Evolutionary conservation across 805 yeast species (phyloP).

Genomic region (Candida corydali): DNA sequence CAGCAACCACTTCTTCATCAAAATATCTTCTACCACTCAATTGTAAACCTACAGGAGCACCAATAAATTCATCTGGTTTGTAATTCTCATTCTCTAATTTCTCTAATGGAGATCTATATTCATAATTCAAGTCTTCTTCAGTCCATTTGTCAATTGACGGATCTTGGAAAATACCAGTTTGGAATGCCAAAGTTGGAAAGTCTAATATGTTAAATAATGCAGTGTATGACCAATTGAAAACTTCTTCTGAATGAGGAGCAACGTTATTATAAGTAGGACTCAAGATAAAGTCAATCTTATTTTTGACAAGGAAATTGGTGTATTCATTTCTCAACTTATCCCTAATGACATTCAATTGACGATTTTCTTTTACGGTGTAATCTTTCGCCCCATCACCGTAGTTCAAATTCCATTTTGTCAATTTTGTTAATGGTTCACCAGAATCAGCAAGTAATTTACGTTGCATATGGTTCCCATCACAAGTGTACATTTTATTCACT

Average conservation of each 20-base stretch:
- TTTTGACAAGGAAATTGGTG: conserved; percentile 46
- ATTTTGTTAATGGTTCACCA: conserved; percentile 67
- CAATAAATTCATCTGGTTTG: conserved; percentile 43
- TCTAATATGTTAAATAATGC: conserved; percentile 70
- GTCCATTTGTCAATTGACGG: conserved; percentile 49
- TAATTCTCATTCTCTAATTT: conserved; percentile 46
- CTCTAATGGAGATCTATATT: conserved; percentile 45
- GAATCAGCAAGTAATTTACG: conserved; percentile 48
- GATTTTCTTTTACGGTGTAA: conserved; percentile 47
- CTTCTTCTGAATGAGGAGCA: conserved; percentile 61
- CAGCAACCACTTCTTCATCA: conserved; percentile 56
- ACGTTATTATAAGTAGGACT: conserved; percentile 67
- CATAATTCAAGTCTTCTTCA: conserved; percentile 22
- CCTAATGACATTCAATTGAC: conserved; percentile 51
- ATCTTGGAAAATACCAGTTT: conserved; percentile 60
- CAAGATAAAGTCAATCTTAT: conserved; percentile 61
- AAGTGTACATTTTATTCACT: conserved; percentile 51
- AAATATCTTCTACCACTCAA: conserved; percentile 50
- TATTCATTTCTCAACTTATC: conserved; percentile 59
- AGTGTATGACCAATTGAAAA: conserved; percentile 79
- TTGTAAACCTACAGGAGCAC: conserved; percentile 56
- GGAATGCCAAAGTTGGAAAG: conserved; percentile 62
- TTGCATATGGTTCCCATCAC: conserved; percentile 67
- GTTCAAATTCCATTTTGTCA: conserved; percentile 59
- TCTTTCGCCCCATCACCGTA: conserved; percentile 54